Base-by-base conservation (phyloP, 2,329 filamentous ascomycete genomes). In the Epichloe amarillans region DNA sequence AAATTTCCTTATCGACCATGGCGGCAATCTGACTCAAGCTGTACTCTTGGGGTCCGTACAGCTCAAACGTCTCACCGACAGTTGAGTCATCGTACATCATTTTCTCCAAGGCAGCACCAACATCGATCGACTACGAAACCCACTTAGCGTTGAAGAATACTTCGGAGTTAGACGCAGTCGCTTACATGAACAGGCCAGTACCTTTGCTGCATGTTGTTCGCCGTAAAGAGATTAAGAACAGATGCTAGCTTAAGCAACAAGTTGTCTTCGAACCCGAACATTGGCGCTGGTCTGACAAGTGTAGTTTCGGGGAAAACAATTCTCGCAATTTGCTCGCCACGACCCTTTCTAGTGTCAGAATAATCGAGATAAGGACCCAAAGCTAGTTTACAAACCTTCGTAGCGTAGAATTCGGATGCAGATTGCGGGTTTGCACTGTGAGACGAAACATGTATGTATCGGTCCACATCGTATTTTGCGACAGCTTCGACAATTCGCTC, bases 401-500 rank as follows among this genome's bases (percentile, higher is more conserved):
- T 95, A 54, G 84, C 76, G 70, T 86, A 96, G 77, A 91, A 98
- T 63, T 93, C 87, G 11, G 88, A 91, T 2, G 83, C 69, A 17
- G 91, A 97, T 58, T 86, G 76, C 42, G 80, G 76, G 67, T 85
- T 75, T 52, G 88, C 91, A 64, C 91, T 97, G 77, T 94, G 90
- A 35, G 90, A 95, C 10, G 93, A 98, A 60, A 98, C 83, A 61
- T 98, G 93, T 57, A 98, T 89, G 69, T 88, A 98, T 57, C 93
- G 84, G 71, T 98, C 93, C 58, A 96, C 82, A 62, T 98, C 91
- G 71, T 98, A 98, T 72, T 98, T 98, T 62, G 91, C 93, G 49
- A 89, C 88, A 49, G 93, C 89, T 65, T 95, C 88, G 47, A 81
- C 88, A 61, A 98, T 98, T 59, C 93, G 84, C 72, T 94, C 86